Base-by-base conservation (phyloP, 2,329 filamentous ascomycete species). In the Exophiala spinifera region DNA sequence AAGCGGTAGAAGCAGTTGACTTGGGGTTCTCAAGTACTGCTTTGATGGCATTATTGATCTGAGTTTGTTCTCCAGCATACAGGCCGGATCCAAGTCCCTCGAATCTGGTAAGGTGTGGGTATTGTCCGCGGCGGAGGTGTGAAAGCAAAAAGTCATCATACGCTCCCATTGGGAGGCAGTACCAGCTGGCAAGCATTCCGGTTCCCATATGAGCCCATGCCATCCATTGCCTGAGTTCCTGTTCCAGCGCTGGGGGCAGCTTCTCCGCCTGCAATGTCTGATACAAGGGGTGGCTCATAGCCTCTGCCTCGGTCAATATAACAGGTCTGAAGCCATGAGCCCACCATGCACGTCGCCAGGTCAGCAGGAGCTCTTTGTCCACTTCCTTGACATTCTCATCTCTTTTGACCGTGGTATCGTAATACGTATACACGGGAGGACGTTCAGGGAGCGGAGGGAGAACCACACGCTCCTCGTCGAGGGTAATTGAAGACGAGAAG, bases 271-370 rank as follows among this genome's bases (percentile, higher is more conserved):
- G 85, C 49, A 95, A 74, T 49, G 85, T 77, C 61, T 84, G 78
- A 68, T 92, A 96, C 17, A 88, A 73, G 1, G 88, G 88, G 66
- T 96, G 94, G 66, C 84, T 85, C 77, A 86, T 87, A 15, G 91
- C 91, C 68, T 97, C 92, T 1, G 81, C 83, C 14, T 84, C 81
- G 47, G 88, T 86, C 52, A 97, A 73, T 37, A 97, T 87, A 6
- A 94, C 79, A 0, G 94, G 92, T 59, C 80, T 84, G 73, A 97
- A 96, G 10, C 92, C 94, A 65, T 95, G 85, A 0, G 91, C 90
- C 89, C 90, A 97, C 91, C 92, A 97, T 2, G 92, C 91, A 43
- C 90, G 82, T 56, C 91, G 82, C 94, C 94, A 97, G 49, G 88
- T 87, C 53, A 95, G 75, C 46, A 97, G 78, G 55, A 97, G 74